These are phyloP conservation scores for Apophysomyces trapeziformis DNA, from an alignment of 371 early-diverging fungal species.

Conservation along the genomic window DNA sequence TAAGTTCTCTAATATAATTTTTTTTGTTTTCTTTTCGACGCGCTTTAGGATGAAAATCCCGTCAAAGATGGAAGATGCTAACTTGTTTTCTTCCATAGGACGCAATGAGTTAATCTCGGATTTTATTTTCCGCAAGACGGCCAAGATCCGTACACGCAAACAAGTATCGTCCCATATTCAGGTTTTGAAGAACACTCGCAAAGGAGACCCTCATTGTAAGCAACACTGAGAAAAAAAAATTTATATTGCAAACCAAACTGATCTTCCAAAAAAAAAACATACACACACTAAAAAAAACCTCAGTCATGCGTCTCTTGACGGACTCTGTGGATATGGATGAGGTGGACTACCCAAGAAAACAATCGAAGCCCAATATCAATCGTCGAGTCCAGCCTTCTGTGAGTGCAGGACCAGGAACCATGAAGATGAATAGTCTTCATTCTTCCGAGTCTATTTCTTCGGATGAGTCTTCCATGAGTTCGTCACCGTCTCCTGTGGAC, in stretches of 20 bases:
- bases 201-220: conserved; percentile 65
- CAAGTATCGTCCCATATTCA: conserved; percentile 85
- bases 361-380: conserved; percentile 1
- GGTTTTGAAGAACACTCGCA: conserved; percentile 76
- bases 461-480: conserved; percentile 53
- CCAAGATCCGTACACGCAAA: conserved; percentile 70
- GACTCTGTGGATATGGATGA: conserved; percentile 28
- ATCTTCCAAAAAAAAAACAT: background rate
- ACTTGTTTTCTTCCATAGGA: conserved; percentile 31
- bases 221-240: background rate
- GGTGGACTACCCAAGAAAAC: conserved; percentile 7
- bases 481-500: conserved; percentile 50
- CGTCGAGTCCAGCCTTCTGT: background rate
- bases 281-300: too few relatives aligned
- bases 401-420: background rate
- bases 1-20: background rate
- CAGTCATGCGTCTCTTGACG: conserved; percentile 62
- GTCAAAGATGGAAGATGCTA: conserved; percentile 1
- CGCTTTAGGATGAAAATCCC: background rate
- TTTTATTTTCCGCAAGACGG: conserved; percentile 70
- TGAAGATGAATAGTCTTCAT: conserved; percentile 16
- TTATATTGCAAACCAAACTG: background rate
- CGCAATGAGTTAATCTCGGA: conserved; percentile 81
- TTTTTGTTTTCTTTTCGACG: background rate
- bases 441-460: conserved; percentile 42